Conservation (phyloP, 2,329 filamentous ascomycete species). For the Aspergillus sp. region DNA sequence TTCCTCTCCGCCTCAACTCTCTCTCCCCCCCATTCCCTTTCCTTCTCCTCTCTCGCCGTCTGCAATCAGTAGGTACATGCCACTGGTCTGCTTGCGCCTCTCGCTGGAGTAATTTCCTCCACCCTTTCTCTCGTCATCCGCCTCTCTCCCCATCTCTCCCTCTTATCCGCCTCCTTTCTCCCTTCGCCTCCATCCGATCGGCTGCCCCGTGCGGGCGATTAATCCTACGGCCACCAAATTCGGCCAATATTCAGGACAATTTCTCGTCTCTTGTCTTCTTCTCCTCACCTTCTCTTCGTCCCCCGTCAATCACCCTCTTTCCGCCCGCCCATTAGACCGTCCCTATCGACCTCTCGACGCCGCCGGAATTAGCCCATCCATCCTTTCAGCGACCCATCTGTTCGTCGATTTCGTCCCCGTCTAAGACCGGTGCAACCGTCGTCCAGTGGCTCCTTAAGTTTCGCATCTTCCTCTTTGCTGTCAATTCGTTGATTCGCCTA, state of each 20-base stretch:
- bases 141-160: constrained; percentile 15
- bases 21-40: constrained; percentile 9
- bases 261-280: constrained; percentile 12
- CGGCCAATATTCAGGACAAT: constrained; percentile 19
- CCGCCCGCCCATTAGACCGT: constrained; percentile 1
- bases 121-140: constrained; percentile 12
- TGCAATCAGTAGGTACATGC: constrained; percentile 10
- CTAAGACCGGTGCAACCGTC: constrained; percentile 9
- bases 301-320: constrained; percentile 9
- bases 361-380: constrained; percentile 2
- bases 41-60: not conserved
- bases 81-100: constrained; percentile 11
- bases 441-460: not conserved
- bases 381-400: constrained; percentile 1
- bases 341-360: constrained; percentile 10
- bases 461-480: constrained; percentile 5
- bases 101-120: constrained; percentile 1
- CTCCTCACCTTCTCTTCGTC: constrained; percentile 8
- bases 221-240: constrained; percentile 29
- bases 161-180: constrained; percentile 20
- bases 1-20: constrained; percentile 16
- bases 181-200: constrained; percentile 20
- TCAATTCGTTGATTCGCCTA: constrained; percentile 1
- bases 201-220: constrained; percentile 28
- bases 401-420: constrained; percentile 7